phyloP scores from a whole-genome alignment of 164 flowering plant genomes.

The Platanus orientalis region DNA sequence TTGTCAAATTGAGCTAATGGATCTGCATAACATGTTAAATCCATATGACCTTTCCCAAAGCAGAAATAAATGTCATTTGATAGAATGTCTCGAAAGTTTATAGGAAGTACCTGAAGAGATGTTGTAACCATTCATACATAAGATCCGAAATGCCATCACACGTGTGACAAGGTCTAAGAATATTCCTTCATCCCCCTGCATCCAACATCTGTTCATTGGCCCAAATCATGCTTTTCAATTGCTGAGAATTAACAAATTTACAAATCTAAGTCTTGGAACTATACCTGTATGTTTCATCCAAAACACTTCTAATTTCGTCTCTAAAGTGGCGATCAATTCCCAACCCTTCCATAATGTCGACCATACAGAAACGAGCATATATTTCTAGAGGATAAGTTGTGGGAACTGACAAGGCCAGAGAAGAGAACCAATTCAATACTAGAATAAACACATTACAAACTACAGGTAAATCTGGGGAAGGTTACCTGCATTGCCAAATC shows the following conservation, averaged over 20 bases:
- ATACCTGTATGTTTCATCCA: constrained; percentile 72
- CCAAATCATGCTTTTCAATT: constrained; percentile 4
- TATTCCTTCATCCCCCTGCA: constrained; percentile 65
- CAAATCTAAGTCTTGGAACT: no score
- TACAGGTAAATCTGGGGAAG: neutral
- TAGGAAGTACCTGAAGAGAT: constrained; percentile 48
- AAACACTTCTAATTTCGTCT: constrained; percentile 42
- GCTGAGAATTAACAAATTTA: neutral
- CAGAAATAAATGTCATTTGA: no score
- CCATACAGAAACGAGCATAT: constrained; percentile 52
- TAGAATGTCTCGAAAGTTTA: neutral
- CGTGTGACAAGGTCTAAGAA: constrained; percentile 45
- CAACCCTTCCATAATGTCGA: constrained; percentile 58
- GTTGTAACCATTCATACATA: constrained; percentile 64
- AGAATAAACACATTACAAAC: neutral
- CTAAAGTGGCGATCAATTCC: constrained; percentile 68
- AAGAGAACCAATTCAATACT: constrained; percentile 1
- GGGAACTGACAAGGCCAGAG: constrained; percentile 56
- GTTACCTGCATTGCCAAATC: constrained; percentile 65
- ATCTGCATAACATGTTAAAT: constrained; percentile 35
- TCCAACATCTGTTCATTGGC: constrained; percentile 54
- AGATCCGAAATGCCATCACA: constrained; percentile 70
- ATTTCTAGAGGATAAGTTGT: constrained; percentile 59
- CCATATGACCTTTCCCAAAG: neutral
- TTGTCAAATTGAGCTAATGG: constrained; percentile 29